phyloP scores from a whole-genome alignment of 2,329 filamentous ascomycete genomes.

The Mollisia scopiformis region DNA sequence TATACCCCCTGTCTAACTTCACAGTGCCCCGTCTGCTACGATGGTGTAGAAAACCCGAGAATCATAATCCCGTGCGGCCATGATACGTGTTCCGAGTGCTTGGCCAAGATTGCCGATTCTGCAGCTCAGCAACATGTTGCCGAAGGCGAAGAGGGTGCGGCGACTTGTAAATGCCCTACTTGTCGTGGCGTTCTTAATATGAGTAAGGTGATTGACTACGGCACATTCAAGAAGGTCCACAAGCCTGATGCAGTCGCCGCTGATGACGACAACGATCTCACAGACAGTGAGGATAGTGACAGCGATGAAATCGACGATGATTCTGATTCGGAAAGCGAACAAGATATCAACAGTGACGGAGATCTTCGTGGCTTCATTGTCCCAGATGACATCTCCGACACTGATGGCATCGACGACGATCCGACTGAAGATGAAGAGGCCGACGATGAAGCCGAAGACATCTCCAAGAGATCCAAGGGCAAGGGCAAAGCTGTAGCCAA shows the following conservation, averaged over 20 bases:
- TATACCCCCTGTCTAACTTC: constrained; percentile 10
- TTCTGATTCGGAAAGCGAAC: constrained; percentile 43
- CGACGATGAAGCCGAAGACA: constrained; percentile 24
- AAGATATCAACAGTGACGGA: constrained; percentile 41
- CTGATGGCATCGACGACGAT: constrained; percentile 35
- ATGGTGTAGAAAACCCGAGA: constrained; percentile 72
- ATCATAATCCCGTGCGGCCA: constrained; percentile 87
- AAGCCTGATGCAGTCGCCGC: constrained; percentile 53
- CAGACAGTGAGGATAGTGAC: constrained; percentile 27
- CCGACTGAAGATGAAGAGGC: constrained; percentile 29
- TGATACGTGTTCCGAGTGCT: constrained; percentile 76
- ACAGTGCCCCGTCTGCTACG: constrained; percentile 83
- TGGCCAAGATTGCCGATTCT: constrained; percentile 68
- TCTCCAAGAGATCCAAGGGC: constrained; percentile 43
- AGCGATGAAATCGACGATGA: constrained; percentile 34
- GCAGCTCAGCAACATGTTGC: constrained; percentile 55
- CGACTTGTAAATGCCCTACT: constrained; percentile 63
- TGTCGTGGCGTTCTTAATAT: constrained; percentile 72
- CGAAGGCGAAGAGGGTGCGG: constrained; percentile 57
- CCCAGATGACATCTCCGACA: constrained; percentile 48
- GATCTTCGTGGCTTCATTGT: constrained; percentile 60
- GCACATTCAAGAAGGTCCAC: constrained; percentile 74
- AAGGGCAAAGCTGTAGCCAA: constrained; percentile 45
- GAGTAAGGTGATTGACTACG: constrained; percentile 72
- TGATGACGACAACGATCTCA: too few species aligned